Conservation (phyloP, 129 eudicot genomes). For the Solidago caesia region DNA sequence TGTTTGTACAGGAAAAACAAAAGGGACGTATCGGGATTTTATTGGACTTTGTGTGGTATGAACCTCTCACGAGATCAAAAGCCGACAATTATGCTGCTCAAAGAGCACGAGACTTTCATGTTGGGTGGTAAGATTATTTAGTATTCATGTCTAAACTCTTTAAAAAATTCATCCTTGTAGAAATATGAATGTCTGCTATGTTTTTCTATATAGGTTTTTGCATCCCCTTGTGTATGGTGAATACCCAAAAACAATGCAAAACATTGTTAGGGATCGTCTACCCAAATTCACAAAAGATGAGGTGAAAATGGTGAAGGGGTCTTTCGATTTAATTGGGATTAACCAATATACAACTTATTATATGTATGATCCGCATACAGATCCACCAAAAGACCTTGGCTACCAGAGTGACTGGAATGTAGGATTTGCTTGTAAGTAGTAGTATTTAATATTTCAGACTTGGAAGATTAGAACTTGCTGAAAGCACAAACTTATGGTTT, state of each 20-base stretch:
- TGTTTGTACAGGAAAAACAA: slow-evolving; percentile 51
- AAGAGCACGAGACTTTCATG: slow-evolving; percentile 86
- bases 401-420: slow-evolving; percentile 85
- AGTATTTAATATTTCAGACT: background rate
- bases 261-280: slow-evolving; percentile 68
- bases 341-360: slow-evolving; percentile 90
- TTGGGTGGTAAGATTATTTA: slow-evolving; percentile 65
- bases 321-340: slow-evolving; percentile 78
- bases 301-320: slow-evolving; percentile 79
- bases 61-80: slow-evolving; percentile 70
- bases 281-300: slow-evolving; percentile 76
- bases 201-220: slow-evolving; percentile 54
- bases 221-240: slow-evolving; percentile 90
- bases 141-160: background rate
- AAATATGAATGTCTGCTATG: background rate
- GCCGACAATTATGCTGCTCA: slow-evolving; percentile 78
- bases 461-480: background rate
- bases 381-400: slow-evolving; percentile 48
- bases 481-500: slow-evolving; percentile 2
- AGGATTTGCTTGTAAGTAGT: slow-evolving; percentile 77
- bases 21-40: slow-evolving; percentile 85
- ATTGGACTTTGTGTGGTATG: slow-evolving; percentile 91
- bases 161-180: background rate
- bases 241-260: slow-evolving; percentile 84
- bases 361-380: slow-evolving; percentile 50